A percentile compares a stretch with the other conserved stretches of the same genome.
phyloP scores from a whole-genome alignment of 345 rosid genomes.

The Melaleuca quinquenervia region DNA sequence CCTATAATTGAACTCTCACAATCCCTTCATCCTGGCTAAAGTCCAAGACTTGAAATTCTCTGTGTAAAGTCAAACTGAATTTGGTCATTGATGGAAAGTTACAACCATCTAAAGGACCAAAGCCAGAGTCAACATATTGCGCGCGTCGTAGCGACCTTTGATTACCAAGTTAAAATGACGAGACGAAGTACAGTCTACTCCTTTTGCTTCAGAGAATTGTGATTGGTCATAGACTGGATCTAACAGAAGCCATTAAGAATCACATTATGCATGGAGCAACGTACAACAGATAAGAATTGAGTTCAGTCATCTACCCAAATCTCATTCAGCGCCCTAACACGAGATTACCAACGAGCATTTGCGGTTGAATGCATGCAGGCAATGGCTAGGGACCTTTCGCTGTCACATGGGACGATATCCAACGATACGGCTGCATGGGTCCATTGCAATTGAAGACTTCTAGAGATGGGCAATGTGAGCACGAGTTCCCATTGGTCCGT shows the following conservation, averaged over 20 bases:
- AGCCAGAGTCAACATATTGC: background rate
- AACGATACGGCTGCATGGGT: background rate
- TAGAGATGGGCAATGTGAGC: constrained; percentile 1
- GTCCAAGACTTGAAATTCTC: background rate
- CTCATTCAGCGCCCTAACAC: background rate
- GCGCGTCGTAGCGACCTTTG: background rate
- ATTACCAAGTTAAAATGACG: background rate
- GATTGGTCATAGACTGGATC: background rate
- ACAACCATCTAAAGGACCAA: background rate
- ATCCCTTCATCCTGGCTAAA: background rate
- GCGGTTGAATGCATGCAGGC: background rate
- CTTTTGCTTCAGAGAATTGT: background rate
- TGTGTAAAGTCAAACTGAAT: background rate
- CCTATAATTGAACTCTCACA: background rate
- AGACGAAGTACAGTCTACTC: background rate
- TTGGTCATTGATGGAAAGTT: background rate
- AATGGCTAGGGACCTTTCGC: background rate
- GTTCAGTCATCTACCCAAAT: background rate
- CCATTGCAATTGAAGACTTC: background rate
- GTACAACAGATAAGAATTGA: background rate
- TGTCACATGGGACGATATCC: background rate
- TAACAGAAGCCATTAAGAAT: background rate
- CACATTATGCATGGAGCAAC: background rate
- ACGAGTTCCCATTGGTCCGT: constrained; percentile 47
- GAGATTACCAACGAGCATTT: background rate